Evolutionary conservation across 2,329 filamentous ascomycete genomes (phyloP).

Genomic region (Colletotrichum chlorophyti): DNA sequence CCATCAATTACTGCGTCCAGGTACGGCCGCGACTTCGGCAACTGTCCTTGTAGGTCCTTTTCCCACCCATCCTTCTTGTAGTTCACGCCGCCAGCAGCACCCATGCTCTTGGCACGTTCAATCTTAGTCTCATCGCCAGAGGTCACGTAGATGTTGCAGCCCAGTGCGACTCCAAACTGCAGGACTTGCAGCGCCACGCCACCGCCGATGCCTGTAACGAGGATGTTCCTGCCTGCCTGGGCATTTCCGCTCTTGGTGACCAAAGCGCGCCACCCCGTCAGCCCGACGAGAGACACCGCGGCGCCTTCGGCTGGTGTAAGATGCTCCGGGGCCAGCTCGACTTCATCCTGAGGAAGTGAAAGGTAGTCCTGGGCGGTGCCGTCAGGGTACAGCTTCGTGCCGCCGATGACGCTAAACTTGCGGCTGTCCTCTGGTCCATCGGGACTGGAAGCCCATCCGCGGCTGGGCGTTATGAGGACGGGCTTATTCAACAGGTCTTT

Average conservation of each 20-base stretch:
- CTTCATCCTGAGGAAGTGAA: constrained; percentile 71
- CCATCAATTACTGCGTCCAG: constrained; percentile 90
- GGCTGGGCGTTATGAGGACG: constrained; percentile 80
- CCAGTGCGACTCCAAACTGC: constrained; percentile 77
- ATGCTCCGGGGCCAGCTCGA: constrained; percentile 79
- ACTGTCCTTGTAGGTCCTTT: constrained; percentile 68
- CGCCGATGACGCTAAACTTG: constrained; percentile 72
- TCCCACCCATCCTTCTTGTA: constrained; percentile 87
- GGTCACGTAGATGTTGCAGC: constrained; percentile 82
- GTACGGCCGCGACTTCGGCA: constrained; percentile 71
- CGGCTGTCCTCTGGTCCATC: constrained; percentile 73
- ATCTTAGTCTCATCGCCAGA: constrained; percentile 80
- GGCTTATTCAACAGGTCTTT: constrained; percentile 62
- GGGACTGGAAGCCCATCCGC: constrained; percentile 76
- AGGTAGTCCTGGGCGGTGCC: constrained; percentile 81
- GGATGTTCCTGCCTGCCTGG: constrained; percentile 71
- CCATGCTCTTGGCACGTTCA: constrained; percentile 71
- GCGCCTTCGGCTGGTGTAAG: constrained; percentile 78
- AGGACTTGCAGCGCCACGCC: constrained; percentile 86
- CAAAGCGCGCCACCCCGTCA: constrained; percentile 89
- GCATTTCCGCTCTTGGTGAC: constrained; percentile 77
- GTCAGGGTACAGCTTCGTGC: constrained; percentile 66
- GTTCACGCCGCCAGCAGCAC: constrained; percentile 80
- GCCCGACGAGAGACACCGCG: constrained; percentile 81
- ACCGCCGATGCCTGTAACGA: constrained; percentile 91